Base-by-base conservation (phyloP, 768 basidiomycete species). In the Russula virescens region DNA sequence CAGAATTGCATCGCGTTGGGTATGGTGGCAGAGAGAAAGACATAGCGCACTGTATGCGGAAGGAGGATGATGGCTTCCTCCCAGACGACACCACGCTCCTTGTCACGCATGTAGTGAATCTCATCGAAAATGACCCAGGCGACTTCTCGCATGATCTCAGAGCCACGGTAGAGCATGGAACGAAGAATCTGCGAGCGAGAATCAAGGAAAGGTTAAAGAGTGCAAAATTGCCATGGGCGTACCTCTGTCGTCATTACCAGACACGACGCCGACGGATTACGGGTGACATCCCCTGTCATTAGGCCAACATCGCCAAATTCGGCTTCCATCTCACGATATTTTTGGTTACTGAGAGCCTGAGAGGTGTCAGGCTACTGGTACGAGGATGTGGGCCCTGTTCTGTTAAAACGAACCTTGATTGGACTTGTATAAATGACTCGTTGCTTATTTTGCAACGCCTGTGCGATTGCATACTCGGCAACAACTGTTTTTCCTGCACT, bases 71-170 rank as follows among this genome's bases (percentile, higher is more conserved):
- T 97, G 1, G 94, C 95, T 74, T 97, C 95, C 75, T 99, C 96
- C 97, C 97, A 98, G 28, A 99, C 97, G 21, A 99, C 97, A 68
- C 97, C 97, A 68, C 97, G 91, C 73, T 99, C 97, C 70, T 94
- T 94, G 79, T 98, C 97, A 64, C 97, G 88, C 97, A 98, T 99
- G 76, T 98, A 99, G 72, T 99, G 97, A 64, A 99, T 97, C 76
- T 99, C 97, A 72, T 99, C 97, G 73, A 98, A 99, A 67, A 99
- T 85, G 60, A 98, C 96, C 97, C 97, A 99, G 1, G 95, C 94
- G n/a, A 99, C 96, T 78, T 99, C 97, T 60, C 97, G 91, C 90
- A 98, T 95, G 68, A 99, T 89, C 77, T 99, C 97, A 4, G 94
- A 98, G 43, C 97, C 97, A 58, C 97, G 88, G 72, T 99, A 99